These are phyloP conservation scores for Globisporangium recalcitrans DNA, from an alignment of 352 stramenopile species.

Conservation along the genomic window DNA sequence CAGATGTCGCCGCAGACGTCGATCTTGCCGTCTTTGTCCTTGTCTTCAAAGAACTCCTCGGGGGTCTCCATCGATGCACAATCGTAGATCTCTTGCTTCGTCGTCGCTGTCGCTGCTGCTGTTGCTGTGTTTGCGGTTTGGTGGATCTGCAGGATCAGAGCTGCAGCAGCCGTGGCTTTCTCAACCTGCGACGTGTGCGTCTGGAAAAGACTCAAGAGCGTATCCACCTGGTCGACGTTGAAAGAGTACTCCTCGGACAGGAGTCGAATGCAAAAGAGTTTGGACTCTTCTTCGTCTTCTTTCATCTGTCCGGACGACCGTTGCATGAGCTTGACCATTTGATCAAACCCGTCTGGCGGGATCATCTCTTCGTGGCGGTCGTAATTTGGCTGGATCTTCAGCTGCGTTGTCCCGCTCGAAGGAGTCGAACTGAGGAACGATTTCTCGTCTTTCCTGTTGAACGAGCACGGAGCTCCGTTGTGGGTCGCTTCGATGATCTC, in stretches of 20 bases:
- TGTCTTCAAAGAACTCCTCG: conserved; percentile 72
- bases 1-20: conserved; percentile 78
- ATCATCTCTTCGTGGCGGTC: conserved; percentile 55
- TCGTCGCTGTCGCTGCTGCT: not conserved
- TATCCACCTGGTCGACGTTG: conserved; percentile 48
- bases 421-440: conserved; percentile 34
- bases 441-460: conserved; percentile 62
- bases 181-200: conserved; percentile 64
- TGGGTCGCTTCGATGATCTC: conserved; percentile 47
- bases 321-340: conserved; percentile 33
- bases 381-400: conserved; percentile 62
- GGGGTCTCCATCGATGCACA: conserved; percentile 54
- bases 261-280: conserved; percentile 56
- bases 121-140: conserved; percentile 13
- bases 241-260: conserved; percentile 63
- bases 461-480: conserved; percentile 39
- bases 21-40: conserved; percentile 76
- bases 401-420: conserved; percentile 34
- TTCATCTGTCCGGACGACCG: conserved; percentile 37
- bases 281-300: conserved; percentile 52
- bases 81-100: conserved; percentile 41
- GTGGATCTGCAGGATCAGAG: conserved; percentile 61
- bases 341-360: conserved; percentile 29
- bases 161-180: conserved; percentile 54
- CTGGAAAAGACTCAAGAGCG: conserved; percentile 51